These are phyloP conservation scores for Pseudonectria buxi DNA, from an alignment of 2,329 filamentous ascomycete genomes.

Conservation along the genomic window DNA sequence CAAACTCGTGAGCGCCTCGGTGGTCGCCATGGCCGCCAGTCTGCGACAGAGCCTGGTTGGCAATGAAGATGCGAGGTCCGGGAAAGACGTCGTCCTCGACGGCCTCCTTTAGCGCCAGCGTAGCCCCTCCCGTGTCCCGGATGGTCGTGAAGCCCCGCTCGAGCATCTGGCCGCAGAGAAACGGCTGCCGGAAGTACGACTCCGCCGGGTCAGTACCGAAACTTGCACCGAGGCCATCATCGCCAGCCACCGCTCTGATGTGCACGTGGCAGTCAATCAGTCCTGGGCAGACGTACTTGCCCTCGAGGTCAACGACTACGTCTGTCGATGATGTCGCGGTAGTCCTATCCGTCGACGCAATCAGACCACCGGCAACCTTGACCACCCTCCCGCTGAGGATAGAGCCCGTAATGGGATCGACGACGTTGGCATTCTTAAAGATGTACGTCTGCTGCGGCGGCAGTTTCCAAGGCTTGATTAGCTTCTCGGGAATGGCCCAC, in stretches of 20 bases:
- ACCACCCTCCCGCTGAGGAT: slow-evolving; percentile 25
- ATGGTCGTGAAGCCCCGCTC: slow-evolving; percentile 51
- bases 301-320: slow-evolving; percentile 1
- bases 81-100: slow-evolving; percentile 48
- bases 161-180: slow-evolving; percentile 43
- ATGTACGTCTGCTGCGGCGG: slow-evolving; percentile 26
- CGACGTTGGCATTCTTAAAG: slow-evolving; percentile 37
- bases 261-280: slow-evolving; percentile 30
- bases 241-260: slow-evolving; percentile 24
- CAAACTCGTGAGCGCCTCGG: slow-evolving; percentile 29
- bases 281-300: slow-evolving; percentile 26
- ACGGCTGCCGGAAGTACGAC: slow-evolving; percentile 40
- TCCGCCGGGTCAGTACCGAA: slow-evolving; percentile 26
- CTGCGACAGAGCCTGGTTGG: slow-evolving; percentile 47
- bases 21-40: slow-evolving; percentile 52
- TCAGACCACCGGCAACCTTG: slow-evolving; percentile 27
- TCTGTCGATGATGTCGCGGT: background rate
- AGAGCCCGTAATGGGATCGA: slow-evolving; percentile 32
- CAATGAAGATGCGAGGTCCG: slow-evolving; percentile 50
- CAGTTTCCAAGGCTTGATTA: slow-evolving; percentile 30
- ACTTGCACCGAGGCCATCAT: slow-evolving; percentile 17
- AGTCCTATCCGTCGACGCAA: slow-evolving; percentile 19
- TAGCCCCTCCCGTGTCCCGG: slow-evolving; percentile 52
- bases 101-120: slow-evolving; percentile 47
- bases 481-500: slow-evolving; percentile 7